A percentile compares a stretch with the other conserved stretches of the same genome.
These are phyloP conservation scores for Podaxis rugospora DNA, from an alignment of 768 basidiomycete species.

Conservation along the genomic window DNA sequence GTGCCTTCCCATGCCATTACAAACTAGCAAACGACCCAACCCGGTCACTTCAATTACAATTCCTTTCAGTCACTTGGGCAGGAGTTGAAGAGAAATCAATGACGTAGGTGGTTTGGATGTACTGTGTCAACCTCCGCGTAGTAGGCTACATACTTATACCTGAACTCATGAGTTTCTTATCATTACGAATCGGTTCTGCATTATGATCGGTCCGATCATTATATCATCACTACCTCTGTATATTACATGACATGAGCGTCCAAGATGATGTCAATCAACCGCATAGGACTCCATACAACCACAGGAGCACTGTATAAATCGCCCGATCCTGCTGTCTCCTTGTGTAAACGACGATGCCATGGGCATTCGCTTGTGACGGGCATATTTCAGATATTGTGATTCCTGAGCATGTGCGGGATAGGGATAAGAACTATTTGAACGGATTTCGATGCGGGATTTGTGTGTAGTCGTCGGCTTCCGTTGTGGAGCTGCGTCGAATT, in stretches of 20 bases:
- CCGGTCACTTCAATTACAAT: too few species aligned
- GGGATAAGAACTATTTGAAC: not conserved
- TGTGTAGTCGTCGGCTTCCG: slow-evolving; percentile 7
- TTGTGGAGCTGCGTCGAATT: not conserved
- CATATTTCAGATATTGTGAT: not conserved
- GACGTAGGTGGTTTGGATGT: too few species aligned
- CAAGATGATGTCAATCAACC: not conserved
- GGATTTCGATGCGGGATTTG: not conserved
- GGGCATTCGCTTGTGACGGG: not conserved
- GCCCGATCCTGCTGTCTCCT: not conserved
- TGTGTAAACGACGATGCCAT: not conserved
- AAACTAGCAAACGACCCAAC: not conserved
- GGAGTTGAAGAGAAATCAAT: too few species aligned
- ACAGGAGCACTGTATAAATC: slow-evolving; percentile 26
- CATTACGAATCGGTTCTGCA: not conserved
- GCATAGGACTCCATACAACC: slow-evolving; percentile 33
- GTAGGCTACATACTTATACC: too few species aligned
- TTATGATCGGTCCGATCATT: not conserved
- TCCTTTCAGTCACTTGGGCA: too few species aligned
- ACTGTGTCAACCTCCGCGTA: too few species aligned
- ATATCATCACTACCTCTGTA: not conserved
- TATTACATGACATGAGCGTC: not conserved
- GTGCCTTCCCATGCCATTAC: not conserved
- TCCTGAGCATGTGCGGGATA: not conserved
- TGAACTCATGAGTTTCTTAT: not conserved